phyloP scores from a whole-genome alignment of 2,329 filamentous ascomycete species.

The Arthrobotrys sinensis region DNA sequence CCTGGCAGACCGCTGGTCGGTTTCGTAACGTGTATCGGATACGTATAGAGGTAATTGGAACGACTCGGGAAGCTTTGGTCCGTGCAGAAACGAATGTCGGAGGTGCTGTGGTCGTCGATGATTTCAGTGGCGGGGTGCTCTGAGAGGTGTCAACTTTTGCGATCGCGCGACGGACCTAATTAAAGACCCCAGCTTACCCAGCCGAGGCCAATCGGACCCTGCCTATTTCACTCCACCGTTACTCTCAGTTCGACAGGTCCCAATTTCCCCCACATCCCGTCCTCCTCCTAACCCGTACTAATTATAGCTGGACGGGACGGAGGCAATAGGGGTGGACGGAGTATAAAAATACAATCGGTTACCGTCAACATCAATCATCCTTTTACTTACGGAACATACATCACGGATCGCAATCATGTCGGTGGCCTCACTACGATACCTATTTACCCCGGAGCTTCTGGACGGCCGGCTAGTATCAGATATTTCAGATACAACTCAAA shows the following conservation, averaged over 20 bases:
- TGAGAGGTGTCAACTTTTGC: conserved; percentile 45
- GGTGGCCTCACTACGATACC: conserved; percentile 48
- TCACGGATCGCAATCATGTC: conserved; percentile 49
- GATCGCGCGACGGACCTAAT: conserved; percentile 54
- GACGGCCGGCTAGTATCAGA: conserved; percentile 56
- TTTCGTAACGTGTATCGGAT: conserved; percentile 5
- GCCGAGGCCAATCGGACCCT: conserved; percentile 58
- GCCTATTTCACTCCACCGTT: conserved; percentile 25
- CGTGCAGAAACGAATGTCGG: neutral
- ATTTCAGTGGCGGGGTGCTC: conserved; percentile 17
- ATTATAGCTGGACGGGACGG: conserved; percentile 42
- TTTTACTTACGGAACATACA: conserved; percentile 5
- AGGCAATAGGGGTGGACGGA: conserved; percentile 49
- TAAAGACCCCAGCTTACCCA: conserved; percentile 34
- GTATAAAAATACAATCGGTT: conserved; percentile 5
- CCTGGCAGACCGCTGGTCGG: neutral
- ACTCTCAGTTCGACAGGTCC: conserved; percentile 34
- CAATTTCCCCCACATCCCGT: conserved; percentile 51
- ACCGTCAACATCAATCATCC: conserved; percentile 18
- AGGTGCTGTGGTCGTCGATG: conserved; percentile 10
- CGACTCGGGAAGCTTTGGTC: neutral
- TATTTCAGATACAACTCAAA: conserved; percentile 37
- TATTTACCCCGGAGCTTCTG: conserved; percentile 59
- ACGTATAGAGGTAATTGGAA: conserved; percentile 10
- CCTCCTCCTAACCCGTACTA: conserved; percentile 47